Conservation (phyloP, 1,284 basidiomycete species). For the Pseudozyma tsukubaensis region DNA sequence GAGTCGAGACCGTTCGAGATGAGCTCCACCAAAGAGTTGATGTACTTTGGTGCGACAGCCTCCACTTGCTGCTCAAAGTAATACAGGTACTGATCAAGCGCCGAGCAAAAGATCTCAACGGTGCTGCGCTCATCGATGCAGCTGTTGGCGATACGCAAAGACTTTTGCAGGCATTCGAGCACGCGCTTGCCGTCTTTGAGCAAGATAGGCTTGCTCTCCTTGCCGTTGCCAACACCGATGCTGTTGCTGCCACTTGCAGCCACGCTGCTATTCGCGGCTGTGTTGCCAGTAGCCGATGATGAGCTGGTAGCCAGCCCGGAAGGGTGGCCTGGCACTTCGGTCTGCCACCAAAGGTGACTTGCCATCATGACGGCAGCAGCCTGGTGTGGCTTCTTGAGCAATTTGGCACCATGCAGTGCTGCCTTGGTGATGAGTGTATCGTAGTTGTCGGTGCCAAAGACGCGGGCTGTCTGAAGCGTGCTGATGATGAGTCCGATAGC, state of each 20-base stretch:
- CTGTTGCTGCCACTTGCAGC: slow-evolving; percentile 16
- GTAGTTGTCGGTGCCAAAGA: slow-evolving; percentile 66
- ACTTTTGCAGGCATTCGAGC: slow-evolving; percentile 66
- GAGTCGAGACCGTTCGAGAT: slow-evolving; percentile 62
- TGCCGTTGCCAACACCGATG: slow-evolving; percentile 14
- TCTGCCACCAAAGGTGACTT: slow-evolving; percentile 68
- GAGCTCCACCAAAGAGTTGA: slow-evolving; percentile 65
- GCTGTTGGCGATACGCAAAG: slow-evolving; percentile 65
- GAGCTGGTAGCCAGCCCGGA: slow-evolving; percentile 20
- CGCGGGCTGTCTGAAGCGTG: slow-evolving; percentile 62
- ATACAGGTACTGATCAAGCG: slow-evolving; percentile 67
- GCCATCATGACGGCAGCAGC: slow-evolving; percentile 68
- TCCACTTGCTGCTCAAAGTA: slow-evolving; percentile 67
- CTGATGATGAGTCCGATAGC: slow-evolving; percentile 64
- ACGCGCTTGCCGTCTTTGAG: slow-evolving; percentile 66
- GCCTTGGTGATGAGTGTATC: slow-evolving; percentile 67
- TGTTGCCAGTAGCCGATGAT: slow-evolving; percentile 43
- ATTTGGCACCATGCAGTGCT: slow-evolving; percentile 64
- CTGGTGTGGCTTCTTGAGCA: slow-evolving; percentile 68
- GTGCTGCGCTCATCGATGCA: slow-evolving; percentile 67
- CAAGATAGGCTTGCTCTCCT: slow-evolving; percentile 46
- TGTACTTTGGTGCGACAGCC: slow-evolving; percentile 62
- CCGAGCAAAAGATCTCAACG: slow-evolving; percentile 66
- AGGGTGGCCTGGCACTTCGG: slow-evolving; percentile 46
- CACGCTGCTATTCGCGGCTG: slow-evolving; percentile 30